These are phyloP conservation scores for Neofusicoccum parvum DNA, from an alignment of 2,329 filamentous ascomycete species.

Conservation along the genomic window DNA sequence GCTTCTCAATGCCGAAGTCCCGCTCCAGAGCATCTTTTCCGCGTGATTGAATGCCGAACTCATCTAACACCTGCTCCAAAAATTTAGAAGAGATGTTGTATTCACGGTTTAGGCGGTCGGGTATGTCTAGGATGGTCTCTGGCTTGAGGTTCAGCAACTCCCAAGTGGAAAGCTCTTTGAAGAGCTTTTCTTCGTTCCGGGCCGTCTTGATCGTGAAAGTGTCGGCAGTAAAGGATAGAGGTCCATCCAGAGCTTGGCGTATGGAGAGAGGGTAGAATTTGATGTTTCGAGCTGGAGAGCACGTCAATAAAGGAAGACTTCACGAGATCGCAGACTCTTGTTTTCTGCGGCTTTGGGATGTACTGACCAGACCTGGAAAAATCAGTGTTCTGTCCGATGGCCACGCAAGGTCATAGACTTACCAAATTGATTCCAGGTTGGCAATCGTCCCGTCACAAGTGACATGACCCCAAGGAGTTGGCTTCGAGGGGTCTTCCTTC, in stretches of 20 bases:
- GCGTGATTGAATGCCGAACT: slow-evolving; percentile 44
- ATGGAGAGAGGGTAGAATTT: slow-evolving; percentile 52
- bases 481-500: slow-evolving; percentile 24
- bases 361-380: slow-evolving; percentile 11
- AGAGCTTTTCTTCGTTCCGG: slow-evolving; percentile 36
- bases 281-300: slow-evolving; percentile 45
- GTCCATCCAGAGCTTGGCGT: slow-evolving; percentile 32
- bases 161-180: slow-evolving; percentile 44
- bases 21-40: slow-evolving; percentile 44
- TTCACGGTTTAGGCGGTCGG: slow-evolving; percentile 40
- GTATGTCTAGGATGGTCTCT: slow-evolving; percentile 44
- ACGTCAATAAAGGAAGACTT: not conserved
- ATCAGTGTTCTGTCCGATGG: slow-evolving; percentile 1
- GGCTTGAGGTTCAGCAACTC: slow-evolving; percentile 50
- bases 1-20: slow-evolving; percentile 35
- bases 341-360: too few species aligned
- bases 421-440: slow-evolving; percentile 54
- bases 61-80: slow-evolving; percentile 34
- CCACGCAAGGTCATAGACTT: not conserved
- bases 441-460: slow-evolving; percentile 51
- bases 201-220: slow-evolving; percentile 37
- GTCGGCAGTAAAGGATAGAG: slow-evolving; percentile 33
- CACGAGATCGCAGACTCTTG: not conserved
- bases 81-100: slow-evolving; percentile 45
- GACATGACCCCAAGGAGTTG: slow-evolving; percentile 48